Base-by-base conservation (phyloP, 805 yeast species). In the Saturnispora diversa region DNA sequence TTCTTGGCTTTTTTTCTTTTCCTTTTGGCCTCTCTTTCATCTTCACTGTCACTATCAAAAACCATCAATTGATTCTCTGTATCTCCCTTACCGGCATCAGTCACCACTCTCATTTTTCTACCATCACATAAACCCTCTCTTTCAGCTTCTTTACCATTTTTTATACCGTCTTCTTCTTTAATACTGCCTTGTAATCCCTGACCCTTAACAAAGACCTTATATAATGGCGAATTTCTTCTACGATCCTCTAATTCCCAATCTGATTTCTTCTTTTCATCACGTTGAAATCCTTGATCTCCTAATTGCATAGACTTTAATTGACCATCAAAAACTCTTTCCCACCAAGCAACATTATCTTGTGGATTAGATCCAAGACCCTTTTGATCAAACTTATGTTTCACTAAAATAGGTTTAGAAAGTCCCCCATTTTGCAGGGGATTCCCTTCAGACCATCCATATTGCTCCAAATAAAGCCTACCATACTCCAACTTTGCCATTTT, bases 241-340 rank as follows among this genome's bases (percentile, higher is more conserved):
- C 64, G 32, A 64, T 43, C 42, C 20, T 47, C 49, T 3, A 39
- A 30, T 25, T 35, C 28, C 40, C 36, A 22, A 12, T 42, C 40
- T 1, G 16, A 17, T 10, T 32, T 31, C 6, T 24, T 26, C 3
- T 39, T 42, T 6, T 31, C 19, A 17, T 39, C 16, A n/a, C 21
- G 37, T 5, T 20, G 21, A 22, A 33, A 32, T 12, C 42, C 42
- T 23, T 39, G 42, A 20, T 39, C 42, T 6, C 42, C 42, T 20
- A 58, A 55, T 43, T 84, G 86, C 37, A 92, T 58, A 7, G 76
- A 73, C 54, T 85, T 84, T 48, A 90, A 69, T 49, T 87, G 96
- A 2, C 96, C 96, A 60, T 90, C 97, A 64, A 92, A 92, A 33
- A 90, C 68, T 48, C 84, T 72, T 50, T 90, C 98, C 98, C 98